Base-by-base conservation (phyloP, 345 rosid species). In the Corchorus olitorius region DNA sequence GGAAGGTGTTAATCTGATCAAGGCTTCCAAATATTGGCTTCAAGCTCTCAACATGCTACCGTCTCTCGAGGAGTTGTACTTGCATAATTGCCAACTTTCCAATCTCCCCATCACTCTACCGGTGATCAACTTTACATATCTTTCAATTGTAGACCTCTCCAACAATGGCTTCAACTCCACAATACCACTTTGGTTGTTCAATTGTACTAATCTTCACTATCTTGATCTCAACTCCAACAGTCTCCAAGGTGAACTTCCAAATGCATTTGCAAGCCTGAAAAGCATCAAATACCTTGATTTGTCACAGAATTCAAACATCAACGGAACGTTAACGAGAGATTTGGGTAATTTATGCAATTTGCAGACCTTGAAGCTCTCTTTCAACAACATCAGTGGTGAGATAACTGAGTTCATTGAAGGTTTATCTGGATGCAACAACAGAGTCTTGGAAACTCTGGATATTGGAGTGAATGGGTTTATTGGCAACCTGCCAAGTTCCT, bases 401-500 rank as follows among this genome's bases (percentile, higher is more conserved):
- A 22, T 78, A 2, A 22, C 20, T 56, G 79, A 67, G 2, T 78
- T 85, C 22, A 54, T 82, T 46, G 50, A 66, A 52, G 75, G 59
- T 53, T 76, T 85, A 13, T 61, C 69, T 1, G 46, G 19, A 8
- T 73, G 76, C 49, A 10, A 17, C 9, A 77, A 62, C 58, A 69
- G 70, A 14, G 75, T 73, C 52, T 39, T 85, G 45, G 65, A 67
- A 69, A 15, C 45, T 10, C 49, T 85, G 50, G 67, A 56, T 17
- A 15, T 82, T 2, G 33, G 77, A 59, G 22, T 5, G 73, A 85
- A 83, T 27, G 15, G 60, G 16, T 43, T 85, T 12, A 12, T 0
- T 2, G 84, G 88, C 1, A 33, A 48, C 10, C 76, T 85, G 34
- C 88, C 88, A 4, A 15, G 49, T 27, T 82, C 84, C 63, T 34